A percentile compares a stretch with the other conserved stretches of the same genome.
Evolutionary conservation across 495 filamentous ascomycete genomes (phyloP).

Genomic region (Penicillium canariense): DNA sequence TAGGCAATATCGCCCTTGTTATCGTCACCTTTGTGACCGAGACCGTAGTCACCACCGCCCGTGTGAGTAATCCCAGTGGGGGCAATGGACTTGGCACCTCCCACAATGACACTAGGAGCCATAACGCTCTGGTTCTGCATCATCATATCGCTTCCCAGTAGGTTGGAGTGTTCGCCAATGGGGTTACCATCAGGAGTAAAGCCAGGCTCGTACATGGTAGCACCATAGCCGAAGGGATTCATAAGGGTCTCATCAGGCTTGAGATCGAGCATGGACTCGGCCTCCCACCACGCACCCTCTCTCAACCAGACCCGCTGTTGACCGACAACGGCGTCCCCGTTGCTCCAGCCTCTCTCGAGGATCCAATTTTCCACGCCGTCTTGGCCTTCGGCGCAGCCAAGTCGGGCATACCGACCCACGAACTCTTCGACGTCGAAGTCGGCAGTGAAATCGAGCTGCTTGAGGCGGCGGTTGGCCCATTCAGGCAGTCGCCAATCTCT

Average conservation of each 20-base stretch:
- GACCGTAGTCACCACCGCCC: constrained; percentile 72
- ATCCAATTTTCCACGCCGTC: constrained; percentile 97
- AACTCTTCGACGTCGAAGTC: constrained; percentile 97
- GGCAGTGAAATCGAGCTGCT: constrained; percentile 91
- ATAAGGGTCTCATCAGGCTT: constrained; percentile 57
- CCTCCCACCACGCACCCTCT: constrained; percentile 95
- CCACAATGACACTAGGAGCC: constrained; percentile 54
- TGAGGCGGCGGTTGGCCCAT: constrained; percentile 92
- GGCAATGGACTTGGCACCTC: constrained; percentile 66
- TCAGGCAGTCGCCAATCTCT: constrained; percentile 90
- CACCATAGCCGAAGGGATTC: constrained; percentile 35
- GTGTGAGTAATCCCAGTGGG: constrained; percentile 63
- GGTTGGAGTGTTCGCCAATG: constrained; percentile 56
- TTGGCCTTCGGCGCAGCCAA: constrained; percentile 85
- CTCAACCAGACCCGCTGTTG: constrained; percentile 92
- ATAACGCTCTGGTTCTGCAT: constrained; percentile 58
- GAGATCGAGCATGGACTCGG: constrained; percentile 91
- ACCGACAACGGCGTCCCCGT: constrained; percentile 91
- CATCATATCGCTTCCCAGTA: constrained; percentile 69
- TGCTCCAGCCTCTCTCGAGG: constrained; percentile 94
- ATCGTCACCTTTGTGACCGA: constrained; percentile 82
- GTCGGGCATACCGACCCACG: constrained; percentile 68
- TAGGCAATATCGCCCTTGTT: constrained; percentile 65
- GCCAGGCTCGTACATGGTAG: constrained; percentile 32
- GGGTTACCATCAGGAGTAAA: constrained; percentile 35